These are phyloP conservation scores for Auriscalpium vulgare DNA, from an alignment of 768 basidiomycete genomes.

Conservation along the genomic window DNA sequence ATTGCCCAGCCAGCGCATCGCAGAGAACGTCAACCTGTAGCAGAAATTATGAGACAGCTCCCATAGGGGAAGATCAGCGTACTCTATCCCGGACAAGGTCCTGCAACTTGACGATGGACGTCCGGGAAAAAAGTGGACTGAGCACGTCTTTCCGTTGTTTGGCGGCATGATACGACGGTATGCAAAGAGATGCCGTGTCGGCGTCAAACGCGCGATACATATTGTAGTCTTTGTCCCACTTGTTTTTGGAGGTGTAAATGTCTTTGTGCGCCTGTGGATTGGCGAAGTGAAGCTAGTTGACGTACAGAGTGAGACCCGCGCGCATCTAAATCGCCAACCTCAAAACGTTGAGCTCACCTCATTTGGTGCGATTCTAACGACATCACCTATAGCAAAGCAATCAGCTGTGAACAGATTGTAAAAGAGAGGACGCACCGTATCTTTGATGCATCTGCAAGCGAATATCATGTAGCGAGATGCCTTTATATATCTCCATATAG, in stretches of 20 bases:
- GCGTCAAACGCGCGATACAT: conserved; percentile 1
- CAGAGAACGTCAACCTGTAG: neutral
- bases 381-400: neutral
- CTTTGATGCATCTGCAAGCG: conserved; percentile 1
- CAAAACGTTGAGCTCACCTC: neutral
- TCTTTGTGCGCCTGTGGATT: neutral
- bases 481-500: conserved; percentile 2
- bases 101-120: neutral
- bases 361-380: neutral
- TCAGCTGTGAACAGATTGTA: too few relatives aligned
- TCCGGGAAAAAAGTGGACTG: neutral
- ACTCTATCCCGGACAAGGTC: neutral
- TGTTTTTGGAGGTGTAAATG: conserved; percentile 1
- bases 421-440: neutral
- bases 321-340: neutral
- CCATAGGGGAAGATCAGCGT: neutral
- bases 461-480: neutral
- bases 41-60: neutral
- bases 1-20: neutral
- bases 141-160: conserved; percentile 2
- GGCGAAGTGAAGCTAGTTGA: conserved; percentile 1
- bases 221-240: conserved; percentile 2
- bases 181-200: neutral
- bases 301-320: too few relatives aligned
- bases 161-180: neutral